Evolutionary conservation across 2,329 filamentous ascomycete species (phyloP).

Genomic region (Didymella segeticola): DNA sequence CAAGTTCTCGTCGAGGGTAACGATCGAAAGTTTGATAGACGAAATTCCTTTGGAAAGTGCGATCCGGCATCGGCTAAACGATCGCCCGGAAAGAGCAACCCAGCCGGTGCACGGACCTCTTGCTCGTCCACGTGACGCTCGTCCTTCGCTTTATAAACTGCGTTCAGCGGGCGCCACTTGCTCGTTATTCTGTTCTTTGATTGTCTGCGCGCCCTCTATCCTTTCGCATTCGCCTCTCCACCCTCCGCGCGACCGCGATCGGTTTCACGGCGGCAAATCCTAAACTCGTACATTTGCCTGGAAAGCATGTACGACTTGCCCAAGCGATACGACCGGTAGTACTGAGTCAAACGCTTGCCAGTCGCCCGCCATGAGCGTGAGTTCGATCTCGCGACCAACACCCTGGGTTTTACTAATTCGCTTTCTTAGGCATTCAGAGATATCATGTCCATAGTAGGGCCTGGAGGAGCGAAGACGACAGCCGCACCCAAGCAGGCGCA

Average conservation of each 20-base stretch:
- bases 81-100: neutral
- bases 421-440: conserved; percentile 40
- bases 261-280: conserved; percentile 15
- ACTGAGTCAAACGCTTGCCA: conserved; percentile 46
- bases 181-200: conserved; percentile 24
- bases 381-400: conserved; percentile 22
- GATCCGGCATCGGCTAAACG: conserved; percentile 15
- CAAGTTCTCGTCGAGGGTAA: conserved; percentile 70
- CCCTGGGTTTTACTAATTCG: conserved; percentile 26
- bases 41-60: conserved; percentile 16
- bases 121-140: conserved; percentile 20
- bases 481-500: conserved; percentile 33
- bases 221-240: conserved; percentile 25
- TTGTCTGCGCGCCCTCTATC: conserved; percentile 24
- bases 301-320: conserved; percentile 47
- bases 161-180: conserved; percentile 31
- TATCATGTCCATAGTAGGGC: conserved; percentile 49
- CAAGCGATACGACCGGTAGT: conserved; percentile 45
- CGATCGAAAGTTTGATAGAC: conserved; percentile 36
- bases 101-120: neutral
- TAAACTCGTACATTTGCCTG: conserved; percentile 15
- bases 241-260: conserved; percentile 23
- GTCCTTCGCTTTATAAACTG: conserved; percentile 30
- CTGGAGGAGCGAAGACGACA: conserved; percentile 33
- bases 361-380: conserved; percentile 49